Conservation (phyloP, 768 basidiomycete species). For the Symmetrospora coprosmae region DNA sequence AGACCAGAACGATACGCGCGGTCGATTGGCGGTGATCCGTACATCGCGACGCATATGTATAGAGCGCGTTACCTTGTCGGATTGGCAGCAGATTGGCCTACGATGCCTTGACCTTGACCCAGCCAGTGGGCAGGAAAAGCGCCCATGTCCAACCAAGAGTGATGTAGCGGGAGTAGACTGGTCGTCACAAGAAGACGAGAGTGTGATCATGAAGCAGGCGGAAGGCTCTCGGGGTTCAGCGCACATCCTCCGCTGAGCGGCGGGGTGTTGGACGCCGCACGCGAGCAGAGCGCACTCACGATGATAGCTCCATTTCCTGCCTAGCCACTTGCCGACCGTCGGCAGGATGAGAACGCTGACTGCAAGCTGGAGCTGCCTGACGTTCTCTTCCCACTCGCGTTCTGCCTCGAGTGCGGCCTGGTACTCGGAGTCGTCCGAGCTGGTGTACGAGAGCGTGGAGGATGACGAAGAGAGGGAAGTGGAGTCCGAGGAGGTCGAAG, state of each 20-base stretch:
- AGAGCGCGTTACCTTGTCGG: no score
- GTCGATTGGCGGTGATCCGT: no score
- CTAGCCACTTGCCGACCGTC: conserved; percentile 74
- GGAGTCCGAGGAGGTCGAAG: background rate
- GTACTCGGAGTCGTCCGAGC: conserved; percentile 49
- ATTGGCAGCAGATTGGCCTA: no score
- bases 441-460: background rate
- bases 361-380: conserved; percentile 69
- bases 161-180: conserved; percentile 17
- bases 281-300: conserved; percentile 27
- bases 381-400: conserved; percentile 75
- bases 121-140: background rate
- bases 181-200: background rate
- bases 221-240: no score
- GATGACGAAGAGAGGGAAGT: background rate
- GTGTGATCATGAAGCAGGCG: no score
- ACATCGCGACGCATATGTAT: no score
- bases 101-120: no score
- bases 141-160: conserved; percentile 16
- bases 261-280: no score
- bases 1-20: no score
- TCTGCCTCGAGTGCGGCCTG: conserved; percentile 38
- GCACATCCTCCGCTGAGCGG: no score
- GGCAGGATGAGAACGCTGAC: conserved; percentile 67
- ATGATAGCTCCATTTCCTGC: conserved; percentile 47